phyloP scores from a whole-genome alignment of 2,329 filamentous ascomycete species.

The Neofusicoccum cordaticola region DNA sequence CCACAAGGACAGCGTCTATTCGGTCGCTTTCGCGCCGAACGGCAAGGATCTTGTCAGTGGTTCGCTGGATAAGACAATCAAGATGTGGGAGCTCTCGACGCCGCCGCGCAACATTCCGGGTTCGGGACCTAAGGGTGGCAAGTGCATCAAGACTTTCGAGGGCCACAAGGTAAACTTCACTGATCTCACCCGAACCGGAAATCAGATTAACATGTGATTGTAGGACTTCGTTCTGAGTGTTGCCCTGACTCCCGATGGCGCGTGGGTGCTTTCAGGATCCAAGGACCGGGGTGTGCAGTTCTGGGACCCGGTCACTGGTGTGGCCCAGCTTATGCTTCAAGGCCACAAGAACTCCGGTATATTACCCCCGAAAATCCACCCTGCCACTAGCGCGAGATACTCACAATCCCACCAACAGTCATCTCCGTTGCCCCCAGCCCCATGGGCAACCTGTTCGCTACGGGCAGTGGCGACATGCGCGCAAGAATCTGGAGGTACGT shows the following conservation, averaged over 20 bases:
- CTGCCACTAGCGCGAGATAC: not conserved
- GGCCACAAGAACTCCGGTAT: conserved; percentile 92
- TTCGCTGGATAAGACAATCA: conserved; percentile 96
- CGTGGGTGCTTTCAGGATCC: conserved; percentile 95
- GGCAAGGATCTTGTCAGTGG: conserved; percentile 92
- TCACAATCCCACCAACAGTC: conserved; percentile 50
- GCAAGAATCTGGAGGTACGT: conserved; percentile 91
- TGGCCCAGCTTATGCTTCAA: conserved; percentile 96
- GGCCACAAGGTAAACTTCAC: conserved; percentile 73
- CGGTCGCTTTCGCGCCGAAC: conserved; percentile 90
- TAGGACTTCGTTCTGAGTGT: conserved; percentile 96
- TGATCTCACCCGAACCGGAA: not conserved
- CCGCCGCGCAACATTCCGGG: conserved; percentile 65
- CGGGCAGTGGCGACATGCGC: conserved; percentile 95
- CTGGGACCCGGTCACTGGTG: conserved; percentile 92
- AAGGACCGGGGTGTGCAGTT: conserved; percentile 98
- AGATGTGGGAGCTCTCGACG: conserved; percentile 93
- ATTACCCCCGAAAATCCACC: conserved; percentile 24
- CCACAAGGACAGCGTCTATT: conserved; percentile 96
- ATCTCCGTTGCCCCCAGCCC: conserved; percentile 96
- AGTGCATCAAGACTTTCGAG: conserved; percentile 95
- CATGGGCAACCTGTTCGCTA: conserved; percentile 83
- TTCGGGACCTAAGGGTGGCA: conserved; percentile 74
- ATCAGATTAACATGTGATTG: not conserved
- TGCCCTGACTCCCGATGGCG: conserved; percentile 86